Conservation (phyloP, 1,284 basidiomycete genomes). For the Inonotus hispidus region DNA sequence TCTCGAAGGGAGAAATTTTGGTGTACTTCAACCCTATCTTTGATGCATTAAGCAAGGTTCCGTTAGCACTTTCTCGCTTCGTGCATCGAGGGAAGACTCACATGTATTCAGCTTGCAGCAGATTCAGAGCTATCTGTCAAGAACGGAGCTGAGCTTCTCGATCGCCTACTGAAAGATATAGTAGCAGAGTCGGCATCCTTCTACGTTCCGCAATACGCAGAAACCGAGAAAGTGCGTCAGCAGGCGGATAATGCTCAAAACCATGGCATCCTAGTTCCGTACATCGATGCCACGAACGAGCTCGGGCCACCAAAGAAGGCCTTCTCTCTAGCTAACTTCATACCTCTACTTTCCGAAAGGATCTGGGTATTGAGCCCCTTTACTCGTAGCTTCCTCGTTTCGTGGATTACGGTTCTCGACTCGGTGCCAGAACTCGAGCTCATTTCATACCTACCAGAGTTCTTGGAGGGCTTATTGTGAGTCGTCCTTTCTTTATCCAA, state of each 20-base stretch:
- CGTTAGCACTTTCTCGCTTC: constrained; percentile 23
- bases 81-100: constrained; percentile 11
- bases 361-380: constrained; percentile 96
- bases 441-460: constrained; percentile 90
- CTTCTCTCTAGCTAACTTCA: constrained; percentile 92
- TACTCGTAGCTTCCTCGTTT: constrained; percentile 92
- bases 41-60: constrained; percentile 92
- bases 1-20: constrained; percentile 95
- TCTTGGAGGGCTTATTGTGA: constrained; percentile 89
- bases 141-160: constrained; percentile 98
- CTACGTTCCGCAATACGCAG: constrained; percentile 87
- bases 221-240: constrained; percentile 63
- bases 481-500: constrained; percentile 29
- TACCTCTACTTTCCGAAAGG: constrained; percentile 88
- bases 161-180: constrained; percentile 95
- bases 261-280: constrained; percentile 57
- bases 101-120: constrained; percentile 72
- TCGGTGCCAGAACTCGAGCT: constrained; percentile 96
- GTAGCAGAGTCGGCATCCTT: constrained; percentile 95
- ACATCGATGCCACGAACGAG: constrained; percentile 45
- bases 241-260: constrained; percentile 35
- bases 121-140: constrained; percentile 97
- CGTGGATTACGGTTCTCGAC: constrained; percentile 95
- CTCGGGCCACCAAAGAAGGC: constrained; percentile 60
- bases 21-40: constrained; percentile 99